A percentile compares a stretch with the other conserved stretches of the same genome.
Evolutionary conservation across 2,329 filamentous ascomycete genomes (phyloP).

Genomic region (Alternaria dauci): DNA sequence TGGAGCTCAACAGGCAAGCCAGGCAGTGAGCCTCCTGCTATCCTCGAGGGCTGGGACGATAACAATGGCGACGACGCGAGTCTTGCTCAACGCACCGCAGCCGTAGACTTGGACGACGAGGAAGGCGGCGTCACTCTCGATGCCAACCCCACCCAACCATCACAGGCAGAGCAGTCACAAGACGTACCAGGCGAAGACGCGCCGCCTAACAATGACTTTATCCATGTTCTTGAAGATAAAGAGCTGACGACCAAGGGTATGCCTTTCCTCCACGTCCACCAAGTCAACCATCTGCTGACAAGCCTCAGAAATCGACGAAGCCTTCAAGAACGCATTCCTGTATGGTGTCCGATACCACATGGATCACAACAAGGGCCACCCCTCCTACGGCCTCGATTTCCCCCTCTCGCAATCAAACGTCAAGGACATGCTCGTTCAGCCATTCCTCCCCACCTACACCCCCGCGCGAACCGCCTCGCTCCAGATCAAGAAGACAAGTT

Average conservation of each 20-base stretch:
- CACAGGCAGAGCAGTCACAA: slow-evolving; percentile 45
- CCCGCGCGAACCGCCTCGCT: slow-evolving; percentile 64
- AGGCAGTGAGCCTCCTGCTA: slow-evolving; percentile 62
- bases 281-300: slow-evolving; percentile 11
- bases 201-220: slow-evolving; percentile 41
- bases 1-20: slow-evolving; percentile 65
- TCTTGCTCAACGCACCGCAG: slow-evolving; percentile 52
- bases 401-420: slow-evolving; percentile 70
- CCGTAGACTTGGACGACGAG: slow-evolving; percentile 54
- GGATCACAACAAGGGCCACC: slow-evolving; percentile 60
- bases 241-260: slow-evolving; percentile 67
- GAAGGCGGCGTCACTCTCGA: slow-evolving; percentile 58
- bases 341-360: slow-evolving; percentile 69
- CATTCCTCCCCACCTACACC: slow-evolving; percentile 68
- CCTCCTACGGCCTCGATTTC: slow-evolving; percentile 66
- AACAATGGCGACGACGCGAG: slow-evolving; percentile 42
- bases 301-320: slow-evolving; percentile 68
- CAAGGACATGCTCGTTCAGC: slow-evolving; percentile 71
- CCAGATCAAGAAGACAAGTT: slow-evolving; percentile 74
- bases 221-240: slow-evolving; percentile 55
- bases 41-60: slow-evolving; percentile 61
- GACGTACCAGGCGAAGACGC: slow-evolving; percentile 47
- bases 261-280: not conserved
- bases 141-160: slow-evolving; percentile 37
- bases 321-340: slow-evolving; percentile 70